Evolutionary conservation across 371 early-diverging fungal genomes (phyloP).

Genomic region (Haplosporangium sp.): DNA sequence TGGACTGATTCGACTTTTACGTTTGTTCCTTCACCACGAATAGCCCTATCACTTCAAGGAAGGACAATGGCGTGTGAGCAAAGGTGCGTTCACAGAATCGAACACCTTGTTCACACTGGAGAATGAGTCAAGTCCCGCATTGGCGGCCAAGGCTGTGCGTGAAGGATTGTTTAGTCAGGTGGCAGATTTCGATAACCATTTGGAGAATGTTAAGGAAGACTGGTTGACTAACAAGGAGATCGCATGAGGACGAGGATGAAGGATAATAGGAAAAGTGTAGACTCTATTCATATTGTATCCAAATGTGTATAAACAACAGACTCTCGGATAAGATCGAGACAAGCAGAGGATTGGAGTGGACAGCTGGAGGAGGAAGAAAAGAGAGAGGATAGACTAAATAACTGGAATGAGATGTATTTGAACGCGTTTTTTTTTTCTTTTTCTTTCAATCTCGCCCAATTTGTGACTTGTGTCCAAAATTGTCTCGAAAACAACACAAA

Average conservation of each 20-base stretch:
- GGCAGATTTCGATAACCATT: conserved; percentile 80
- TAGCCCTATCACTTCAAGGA: conserved; percentile 61
- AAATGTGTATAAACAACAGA: background rate
- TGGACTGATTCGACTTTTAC: background rate
- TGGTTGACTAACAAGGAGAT: conserved; percentile 67
- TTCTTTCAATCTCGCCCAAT: too few species aligned
- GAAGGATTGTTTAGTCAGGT: conserved; percentile 58
- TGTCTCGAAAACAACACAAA: too few species aligned
- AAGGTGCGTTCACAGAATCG: conserved; percentile 55
- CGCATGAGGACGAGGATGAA: conserved; percentile 10
- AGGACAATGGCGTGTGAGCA: conserved; percentile 62
- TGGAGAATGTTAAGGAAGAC: conserved; percentile 74
- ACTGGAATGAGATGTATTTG: too few species aligned
- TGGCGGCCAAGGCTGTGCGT: conserved; percentile 33
- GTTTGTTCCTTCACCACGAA: too few species aligned
- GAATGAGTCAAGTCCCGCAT: conserved; percentile 27
- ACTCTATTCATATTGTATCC: too few species aligned
- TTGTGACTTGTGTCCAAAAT: too few species aligned
- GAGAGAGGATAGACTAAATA: too few species aligned
- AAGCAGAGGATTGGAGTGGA: too few species aligned
- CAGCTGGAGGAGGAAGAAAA: too few species aligned
- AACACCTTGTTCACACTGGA: conserved; percentile 24
- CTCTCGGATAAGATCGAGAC: too few species aligned
- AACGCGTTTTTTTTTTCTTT: too few species aligned
- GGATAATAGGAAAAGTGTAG: background rate